These are phyloP conservation scores for Allantophomopsis cytisporea DNA, from an alignment of 2,329 filamentous ascomycete species.

Conservation along the genomic window DNA sequence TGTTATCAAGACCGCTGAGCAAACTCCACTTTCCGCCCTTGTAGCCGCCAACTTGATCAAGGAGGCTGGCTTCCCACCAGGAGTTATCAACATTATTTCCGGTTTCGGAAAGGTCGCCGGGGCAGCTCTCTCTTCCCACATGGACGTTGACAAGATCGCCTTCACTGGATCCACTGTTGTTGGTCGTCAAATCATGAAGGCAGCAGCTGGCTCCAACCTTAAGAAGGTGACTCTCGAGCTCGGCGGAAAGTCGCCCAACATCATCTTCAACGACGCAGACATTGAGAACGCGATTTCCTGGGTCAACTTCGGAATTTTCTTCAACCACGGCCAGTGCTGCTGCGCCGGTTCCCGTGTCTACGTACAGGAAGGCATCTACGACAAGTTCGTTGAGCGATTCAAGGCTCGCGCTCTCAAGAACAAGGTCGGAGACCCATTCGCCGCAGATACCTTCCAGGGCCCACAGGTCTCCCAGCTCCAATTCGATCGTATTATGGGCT, in stretches of 20 bases:
- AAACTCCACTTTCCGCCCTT: slow-evolving; percentile 44
- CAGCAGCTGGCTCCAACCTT: slow-evolving; percentile 45
- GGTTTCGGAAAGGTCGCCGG: slow-evolving; percentile 56
- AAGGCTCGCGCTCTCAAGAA: slow-evolving; percentile 47
- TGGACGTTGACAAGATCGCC: slow-evolving; percentile 53
- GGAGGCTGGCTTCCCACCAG: slow-evolving; percentile 51
- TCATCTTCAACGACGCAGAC: slow-evolving; percentile 46
- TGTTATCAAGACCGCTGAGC: slow-evolving; percentile 47
- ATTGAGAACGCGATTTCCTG: slow-evolving; percentile 49
- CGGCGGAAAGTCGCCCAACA: slow-evolving; percentile 49
- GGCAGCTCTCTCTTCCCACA: slow-evolving; percentile 47
- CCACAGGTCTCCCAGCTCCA: slow-evolving; percentile 58
- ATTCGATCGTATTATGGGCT: slow-evolving; percentile 57
- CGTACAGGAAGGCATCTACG: slow-evolving; percentile 57
- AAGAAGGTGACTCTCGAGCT: slow-evolving; percentile 53
- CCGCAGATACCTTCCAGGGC: slow-evolving; percentile 53
- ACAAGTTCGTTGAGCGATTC: slow-evolving; percentile 54
- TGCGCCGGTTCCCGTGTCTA: slow-evolving; percentile 55
- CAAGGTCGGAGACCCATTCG: slow-evolving; percentile 56
- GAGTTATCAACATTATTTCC: slow-evolving; percentile 50
- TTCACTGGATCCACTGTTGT: slow-evolving; percentile 52
- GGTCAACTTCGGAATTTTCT: slow-evolving; percentile 37
- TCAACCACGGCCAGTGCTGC: slow-evolving; percentile 27
- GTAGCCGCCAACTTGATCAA: slow-evolving; percentile 39
- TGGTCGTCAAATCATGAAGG: slow-evolving; percentile 50